Conservation (phyloP, 2,329 filamentous ascomycete genomes). For the Parascedosporium putredinis region DNA sequence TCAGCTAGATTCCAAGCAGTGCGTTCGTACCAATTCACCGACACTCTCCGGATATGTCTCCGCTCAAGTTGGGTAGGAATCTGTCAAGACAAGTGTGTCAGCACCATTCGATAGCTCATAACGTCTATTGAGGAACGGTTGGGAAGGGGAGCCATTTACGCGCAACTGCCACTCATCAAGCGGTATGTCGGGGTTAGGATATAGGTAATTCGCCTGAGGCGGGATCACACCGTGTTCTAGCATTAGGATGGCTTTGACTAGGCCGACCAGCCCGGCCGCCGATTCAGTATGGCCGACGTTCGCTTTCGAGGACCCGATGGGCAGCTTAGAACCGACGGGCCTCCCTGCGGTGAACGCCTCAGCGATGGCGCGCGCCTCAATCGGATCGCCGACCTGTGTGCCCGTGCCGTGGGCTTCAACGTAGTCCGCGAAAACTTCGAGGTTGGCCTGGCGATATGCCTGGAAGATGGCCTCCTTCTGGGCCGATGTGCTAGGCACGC, state of each 20-base stretch:
- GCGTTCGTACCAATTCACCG: too few species aligned
- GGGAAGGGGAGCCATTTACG: too few species aligned
- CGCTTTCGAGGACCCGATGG: slow-evolving; percentile 38
- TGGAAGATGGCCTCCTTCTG: slow-evolving; percentile 39
- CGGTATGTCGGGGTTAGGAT: slow-evolving; percentile 34
- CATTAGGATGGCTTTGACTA: slow-evolving; percentile 41
- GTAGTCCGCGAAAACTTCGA: slow-evolving; percentile 35
- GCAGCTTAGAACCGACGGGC: slow-evolving; percentile 24
- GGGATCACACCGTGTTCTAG: slow-evolving; percentile 42
- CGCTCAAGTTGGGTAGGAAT: too few species aligned
- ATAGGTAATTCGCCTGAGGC: slow-evolving; percentile 39
- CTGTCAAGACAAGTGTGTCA: too few species aligned
- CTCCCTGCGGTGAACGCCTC: slow-evolving; percentile 29
- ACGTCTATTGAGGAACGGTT: slow-evolving; percentile 43
- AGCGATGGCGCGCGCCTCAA: slow-evolving; percentile 38
- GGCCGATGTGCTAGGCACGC: slow-evolving; percentile 41
- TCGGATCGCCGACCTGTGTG: slow-evolving; percentile 43
- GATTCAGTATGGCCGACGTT: slow-evolving; percentile 45
- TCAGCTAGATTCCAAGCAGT: too few species aligned
- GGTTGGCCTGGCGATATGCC: slow-evolving; percentile 33
- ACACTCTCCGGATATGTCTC: too few species aligned
- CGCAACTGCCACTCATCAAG: slow-evolving; percentile 23
- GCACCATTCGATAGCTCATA: too few species aligned
- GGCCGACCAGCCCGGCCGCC: slow-evolving; percentile 38
- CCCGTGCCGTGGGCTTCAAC: slow-evolving; percentile 52